Percentiles rank a stretch among this genome's conserved stretches.
Conservation (phyloP, 768 basidiomycete species). For the Boletus rex-veris region DNA sequence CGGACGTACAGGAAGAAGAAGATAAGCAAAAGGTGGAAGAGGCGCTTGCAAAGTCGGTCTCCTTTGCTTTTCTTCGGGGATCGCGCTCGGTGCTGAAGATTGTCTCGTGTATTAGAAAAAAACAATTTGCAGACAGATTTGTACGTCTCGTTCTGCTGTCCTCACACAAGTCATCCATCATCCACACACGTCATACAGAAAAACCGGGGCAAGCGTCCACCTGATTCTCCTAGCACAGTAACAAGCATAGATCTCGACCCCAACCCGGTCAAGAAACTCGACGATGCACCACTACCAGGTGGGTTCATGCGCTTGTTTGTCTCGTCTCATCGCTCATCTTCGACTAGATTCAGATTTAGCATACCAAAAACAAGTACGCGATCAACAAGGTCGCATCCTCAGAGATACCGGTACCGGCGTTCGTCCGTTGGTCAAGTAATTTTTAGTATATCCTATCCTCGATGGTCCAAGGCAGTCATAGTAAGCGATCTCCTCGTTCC, state of each 20-base stretch:
- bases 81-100: background rate
- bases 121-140: slow-evolving; percentile 58
- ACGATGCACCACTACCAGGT: slow-evolving; percentile 29
- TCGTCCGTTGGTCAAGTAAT: slow-evolving; percentile 42
- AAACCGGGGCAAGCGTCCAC: slow-evolving; percentile 55
- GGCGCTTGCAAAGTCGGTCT: slow-evolving; percentile 44
- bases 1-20: slow-evolving; percentile 39
- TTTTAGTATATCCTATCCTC: background rate
- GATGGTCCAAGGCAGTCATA: background rate
- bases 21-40: slow-evolving; percentile 56
- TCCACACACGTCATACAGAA: slow-evolving; percentile 35
- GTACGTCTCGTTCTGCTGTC: slow-evolving; percentile 29
- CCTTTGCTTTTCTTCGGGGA: background rate
- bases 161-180: no score
- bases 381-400: slow-evolving; percentile 33
- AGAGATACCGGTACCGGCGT: slow-evolving; percentile 41
- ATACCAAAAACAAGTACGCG: slow-evolving; percentile 42
- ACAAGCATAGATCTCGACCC: slow-evolving; percentile 32
- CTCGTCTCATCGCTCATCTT: background rate
- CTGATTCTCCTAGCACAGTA: slow-evolving; percentile 36
- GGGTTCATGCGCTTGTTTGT: slow-evolving; percentile 7
- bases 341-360: slow-evolving; percentile 5
- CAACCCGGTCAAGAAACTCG: slow-evolving; percentile 39
- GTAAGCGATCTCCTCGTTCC: slow-evolving; percentile 14
- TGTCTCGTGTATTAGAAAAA: slow-evolving; percentile 42